Conservation (phyloP, 371 early-diverging fungal species). For the Apophysomyces elegans region DNA sequence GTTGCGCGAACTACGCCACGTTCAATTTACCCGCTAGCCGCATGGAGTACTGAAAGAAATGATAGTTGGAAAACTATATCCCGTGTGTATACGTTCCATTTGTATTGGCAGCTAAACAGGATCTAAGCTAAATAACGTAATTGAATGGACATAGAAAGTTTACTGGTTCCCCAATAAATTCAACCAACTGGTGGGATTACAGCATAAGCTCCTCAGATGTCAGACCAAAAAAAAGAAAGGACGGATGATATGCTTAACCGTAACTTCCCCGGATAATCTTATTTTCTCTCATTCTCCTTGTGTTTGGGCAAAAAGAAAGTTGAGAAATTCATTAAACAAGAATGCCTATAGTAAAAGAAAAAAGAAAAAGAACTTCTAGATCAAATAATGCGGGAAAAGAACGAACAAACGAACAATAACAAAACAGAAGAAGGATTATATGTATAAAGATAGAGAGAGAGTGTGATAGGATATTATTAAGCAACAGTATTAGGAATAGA, state of each 20-base stretch:
- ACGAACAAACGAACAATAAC: conserved; percentile 4
- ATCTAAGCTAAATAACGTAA: too few relatives aligned
- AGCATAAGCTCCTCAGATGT: not conserved
- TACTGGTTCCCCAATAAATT: too few relatives aligned
- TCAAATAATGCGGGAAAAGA: conserved; percentile 5
- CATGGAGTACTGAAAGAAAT: too few relatives aligned
- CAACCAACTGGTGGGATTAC: not conserved
- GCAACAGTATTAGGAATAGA: conserved; percentile 13
- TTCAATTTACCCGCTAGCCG: not conserved
- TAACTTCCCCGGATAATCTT: too few relatives aligned
- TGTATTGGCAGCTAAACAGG: too few relatives aligned
- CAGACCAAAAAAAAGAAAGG: not conserved
- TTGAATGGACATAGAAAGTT: too few relatives aligned
- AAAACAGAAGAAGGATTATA: not conserved
- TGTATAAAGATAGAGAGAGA: not conserved
- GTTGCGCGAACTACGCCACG: conserved; percentile 1
- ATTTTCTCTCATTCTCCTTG: not conserved
- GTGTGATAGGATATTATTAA: not conserved
- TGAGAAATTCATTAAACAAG: too few relatives aligned
- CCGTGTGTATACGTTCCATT: too few relatives aligned
- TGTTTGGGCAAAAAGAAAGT: not conserved
- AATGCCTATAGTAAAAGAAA: too few relatives aligned
- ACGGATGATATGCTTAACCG: conserved; percentile 2
- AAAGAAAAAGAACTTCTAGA: not conserved
- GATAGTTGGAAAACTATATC: too few relatives aligned